phyloP scores from a whole-genome alignment of 192 early-diverging fungal species.

The Coemansia sp. region DNA sequence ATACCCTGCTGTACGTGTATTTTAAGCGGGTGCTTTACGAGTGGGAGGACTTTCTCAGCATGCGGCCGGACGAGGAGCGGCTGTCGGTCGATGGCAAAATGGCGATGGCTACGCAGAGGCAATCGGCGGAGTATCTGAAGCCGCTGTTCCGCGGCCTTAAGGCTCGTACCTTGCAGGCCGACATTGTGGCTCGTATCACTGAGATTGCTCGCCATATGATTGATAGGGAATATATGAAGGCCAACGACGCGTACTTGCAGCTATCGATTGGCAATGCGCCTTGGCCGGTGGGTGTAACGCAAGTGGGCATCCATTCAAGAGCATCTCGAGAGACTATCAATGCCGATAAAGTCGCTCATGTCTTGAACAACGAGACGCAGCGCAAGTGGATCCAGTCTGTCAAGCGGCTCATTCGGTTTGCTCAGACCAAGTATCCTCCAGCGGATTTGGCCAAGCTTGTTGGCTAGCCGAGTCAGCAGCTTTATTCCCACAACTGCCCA shows the following conservation, averaged over 20 bases:
- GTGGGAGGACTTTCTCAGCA: slow-evolving; percentile 79
- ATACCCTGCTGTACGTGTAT: slow-evolving; percentile 76
- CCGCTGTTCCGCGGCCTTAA: slow-evolving; percentile 90
- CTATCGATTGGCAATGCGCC: slow-evolving; percentile 96
- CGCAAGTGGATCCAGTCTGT: slow-evolving; percentile 99
- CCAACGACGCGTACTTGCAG: slow-evolving; percentile 90
- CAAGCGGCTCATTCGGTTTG: slow-evolving; percentile 96
- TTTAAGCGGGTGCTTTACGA: slow-evolving; percentile 80
- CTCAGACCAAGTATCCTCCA: slow-evolving; percentile 88
- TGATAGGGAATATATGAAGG: slow-evolving; percentile 84
- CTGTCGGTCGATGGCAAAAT: slow-evolving; percentile 77
- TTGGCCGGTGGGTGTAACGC: slow-evolving; percentile 96
- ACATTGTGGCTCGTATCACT: slow-evolving; percentile 84
- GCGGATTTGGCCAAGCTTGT: slow-evolving; percentile 57
- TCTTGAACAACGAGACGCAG: slow-evolving; percentile 93
- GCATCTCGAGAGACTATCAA: slow-evolving; percentile 97
- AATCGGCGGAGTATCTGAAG: slow-evolving; percentile 83
- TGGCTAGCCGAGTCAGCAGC: slow-evolving; percentile 12
- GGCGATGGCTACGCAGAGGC: slow-evolving; percentile 75
- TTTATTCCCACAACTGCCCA: too few relatives aligned
- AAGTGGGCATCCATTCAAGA: slow-evolving; percentile 97
- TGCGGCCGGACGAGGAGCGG: slow-evolving; percentile 77
- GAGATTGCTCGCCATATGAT: slow-evolving; percentile 88
- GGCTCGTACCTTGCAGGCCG: slow-evolving; percentile 67
- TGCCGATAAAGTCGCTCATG: slow-evolving; percentile 92